phyloP scores from a whole-genome alignment of 1,284 basidiomycete species.

The Ganoderma boninense region DNA sequence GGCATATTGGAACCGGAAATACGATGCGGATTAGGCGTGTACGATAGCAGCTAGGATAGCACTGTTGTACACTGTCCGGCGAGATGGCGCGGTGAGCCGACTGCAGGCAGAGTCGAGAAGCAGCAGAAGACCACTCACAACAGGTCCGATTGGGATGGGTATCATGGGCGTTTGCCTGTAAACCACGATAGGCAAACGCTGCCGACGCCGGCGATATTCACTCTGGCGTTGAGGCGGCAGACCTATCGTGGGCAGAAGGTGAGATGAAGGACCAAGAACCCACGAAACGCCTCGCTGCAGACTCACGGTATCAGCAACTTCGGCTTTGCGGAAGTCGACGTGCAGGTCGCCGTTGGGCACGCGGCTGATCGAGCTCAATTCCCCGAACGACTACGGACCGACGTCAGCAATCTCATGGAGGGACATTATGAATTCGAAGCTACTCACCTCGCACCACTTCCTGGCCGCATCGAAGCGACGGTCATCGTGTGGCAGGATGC shows the following conservation, averaged over 20 bases:
- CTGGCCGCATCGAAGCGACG: conserved; percentile 49
- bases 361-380: conserved; percentile 71
- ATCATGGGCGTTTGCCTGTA: conserved; percentile 67
- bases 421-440: not conserved
- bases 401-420: conserved; percentile 17
- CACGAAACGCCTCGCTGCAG: conserved; percentile 9
- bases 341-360: conserved; percentile 79
- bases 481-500: conserved; percentile 46
- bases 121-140: conserved; percentile 16
- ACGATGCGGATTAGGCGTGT: conserved; percentile 29
- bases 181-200: conserved; percentile 80
- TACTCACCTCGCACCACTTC: conserved; percentile 74
- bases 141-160: conserved; percentile 19
- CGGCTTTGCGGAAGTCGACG: conserved; percentile 72
- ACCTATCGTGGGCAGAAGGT: conserved; percentile 52
- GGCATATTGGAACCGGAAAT: conserved; percentile 27
- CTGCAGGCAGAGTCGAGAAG: not conserved
- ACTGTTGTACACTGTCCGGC: conserved; percentile 32
- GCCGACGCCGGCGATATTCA: conserved; percentile 74
- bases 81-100: not conserved
- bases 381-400: conserved; percentile 68
- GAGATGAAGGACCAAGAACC: conserved; percentile 1
- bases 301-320: conserved; percentile 80
- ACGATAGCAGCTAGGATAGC: conserved; percentile 34
- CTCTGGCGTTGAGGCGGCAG: conserved; percentile 76